Evolutionary conservation across 140 eudicot species (phyloP), one percentile per base, ranked within the genome.

Genomic region (Erigeron philadelphicus): DNA sequence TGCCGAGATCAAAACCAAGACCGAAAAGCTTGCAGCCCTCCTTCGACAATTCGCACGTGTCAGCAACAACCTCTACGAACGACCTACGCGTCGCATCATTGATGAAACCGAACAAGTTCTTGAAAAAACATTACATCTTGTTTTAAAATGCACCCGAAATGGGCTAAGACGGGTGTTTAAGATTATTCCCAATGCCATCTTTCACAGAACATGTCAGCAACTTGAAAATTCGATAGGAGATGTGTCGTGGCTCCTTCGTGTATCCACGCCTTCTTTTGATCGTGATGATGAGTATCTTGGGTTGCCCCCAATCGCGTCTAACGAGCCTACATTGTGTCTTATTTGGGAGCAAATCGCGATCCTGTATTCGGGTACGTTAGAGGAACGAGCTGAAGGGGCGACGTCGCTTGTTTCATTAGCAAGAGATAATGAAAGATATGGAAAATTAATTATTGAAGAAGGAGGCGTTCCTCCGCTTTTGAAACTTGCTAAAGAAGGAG

Each of bases 221-320:
- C 80, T 83, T 0, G 88, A 83, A 62, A 77, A 82, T 73, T 85
- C 88, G n/a, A 82, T 85, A 25, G 82, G 84, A 0, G 83, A 82
- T 42, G 80, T 85, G 17, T 71, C 87, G 8, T 82, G 91, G 91
- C 84, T 85, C 75, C 79, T 85, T 7, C 81, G 86, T 6, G 87
- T 79, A 1, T 76, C 87, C 45, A 71, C 83, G 6, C 75, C 90
- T 0, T 81, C 81, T 0, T 84, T 71, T 15, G 86, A 78, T 15
- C 72, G 64, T 5, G 84, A 73, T 10, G 84, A 73, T 17, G 83
- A 75, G 79, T 79, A 82, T 61, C 77, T 82, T 4, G 87, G 87
- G 1, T 54, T 85, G 16, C 90, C 90, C 5, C 90, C 87, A 3
- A 85, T 85, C 5, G 88, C 85, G 0, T 66, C 83, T 10, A 78